Conservation (phyloP, 2,329 filamentous ascomycete species). For the Gliomastix tumulicola region DNA sequence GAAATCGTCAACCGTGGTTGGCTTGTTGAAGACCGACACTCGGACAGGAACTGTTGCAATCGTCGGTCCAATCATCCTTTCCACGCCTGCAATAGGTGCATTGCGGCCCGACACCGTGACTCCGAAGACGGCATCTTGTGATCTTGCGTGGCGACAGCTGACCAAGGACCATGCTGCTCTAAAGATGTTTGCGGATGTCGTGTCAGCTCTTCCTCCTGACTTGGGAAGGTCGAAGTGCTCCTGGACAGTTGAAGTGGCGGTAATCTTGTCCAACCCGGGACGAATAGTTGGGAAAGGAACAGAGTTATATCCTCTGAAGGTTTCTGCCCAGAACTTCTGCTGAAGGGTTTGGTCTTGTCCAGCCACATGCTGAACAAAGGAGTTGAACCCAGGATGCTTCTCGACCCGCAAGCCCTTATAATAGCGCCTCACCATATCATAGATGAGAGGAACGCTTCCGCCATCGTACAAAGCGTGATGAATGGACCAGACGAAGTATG, state of each 20-base stretch:
- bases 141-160: background rate
- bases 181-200: conserved; percentile 4
- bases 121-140: conserved; percentile 24
- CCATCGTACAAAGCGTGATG: conserved; percentile 13
- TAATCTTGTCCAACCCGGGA: conserved; percentile 14
- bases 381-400: background rate
- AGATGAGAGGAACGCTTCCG: conserved; percentile 2
- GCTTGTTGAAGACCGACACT: background rate
- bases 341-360: background rate
- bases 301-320: conserved; percentile 14
- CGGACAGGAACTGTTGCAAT: conserved; percentile 13
- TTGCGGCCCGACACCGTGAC: conserved; percentile 16
- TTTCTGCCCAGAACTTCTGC: background rate
- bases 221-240: background rate
- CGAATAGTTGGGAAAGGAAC: conserved; percentile 36
- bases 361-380: background rate
- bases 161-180: background rate
- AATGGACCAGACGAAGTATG: conserved; percentile 10
- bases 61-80: conserved; percentile 16
- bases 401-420: background rate
- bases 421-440: background rate
- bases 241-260: background rate
- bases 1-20: background rate
- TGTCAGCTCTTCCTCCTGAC: background rate
- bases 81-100: conserved; percentile 14